phyloP scores from a whole-genome alignment of 2,329 filamentous ascomycete genomes.

The Nothophaeocryptopus gaeumannii region DNA sequence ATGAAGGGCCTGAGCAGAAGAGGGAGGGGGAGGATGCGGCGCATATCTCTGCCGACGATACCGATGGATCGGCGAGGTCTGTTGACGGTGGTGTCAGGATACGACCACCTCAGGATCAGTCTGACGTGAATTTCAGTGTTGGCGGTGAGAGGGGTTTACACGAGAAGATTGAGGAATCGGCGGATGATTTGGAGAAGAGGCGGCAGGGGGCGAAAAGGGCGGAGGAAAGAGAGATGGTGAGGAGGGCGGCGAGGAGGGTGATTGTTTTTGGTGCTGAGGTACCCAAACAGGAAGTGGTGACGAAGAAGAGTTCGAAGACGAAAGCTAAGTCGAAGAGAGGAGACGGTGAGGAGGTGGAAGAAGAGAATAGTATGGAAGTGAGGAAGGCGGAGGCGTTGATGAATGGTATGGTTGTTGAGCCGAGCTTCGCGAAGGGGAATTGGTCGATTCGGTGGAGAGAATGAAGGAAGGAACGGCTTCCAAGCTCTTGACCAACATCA shows the following conservation, averaged over 20 bases:
- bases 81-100: constrained; percentile 21
- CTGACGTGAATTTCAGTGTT: constrained; percentile 56
- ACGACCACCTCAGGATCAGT: constrained; percentile 43
- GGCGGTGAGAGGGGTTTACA: constrained; percentile 55
- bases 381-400: constrained; percentile 59
- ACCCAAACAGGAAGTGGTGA: constrained; percentile 18
- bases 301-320: constrained; percentile 14
- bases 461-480: neutral
- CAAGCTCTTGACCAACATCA: too few relatives aligned
- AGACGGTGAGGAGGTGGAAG: constrained; percentile 22
- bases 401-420: constrained; percentile 57
- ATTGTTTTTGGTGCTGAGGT: constrained; percentile 55
- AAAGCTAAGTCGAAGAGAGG: constrained; percentile 21
- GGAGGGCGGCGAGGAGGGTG: constrained; percentile 60
- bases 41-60: neutral
- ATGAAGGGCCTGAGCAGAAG: constrained; percentile 6
- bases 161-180: constrained; percentile 53
- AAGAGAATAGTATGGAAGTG: constrained; percentile 21
- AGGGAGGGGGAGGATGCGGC: constrained; percentile 20
- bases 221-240: constrained; percentile 57
- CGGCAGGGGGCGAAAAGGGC: constrained; percentile 49
- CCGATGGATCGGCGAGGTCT: constrained; percentile 15
- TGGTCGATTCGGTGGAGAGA: constrained; percentile 60
- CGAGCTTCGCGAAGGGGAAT: constrained; percentile 60
- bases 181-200: constrained; percentile 51